Conservation (phyloP, 176 grass and related monocot species). For the Cocos nucifera region DNA sequence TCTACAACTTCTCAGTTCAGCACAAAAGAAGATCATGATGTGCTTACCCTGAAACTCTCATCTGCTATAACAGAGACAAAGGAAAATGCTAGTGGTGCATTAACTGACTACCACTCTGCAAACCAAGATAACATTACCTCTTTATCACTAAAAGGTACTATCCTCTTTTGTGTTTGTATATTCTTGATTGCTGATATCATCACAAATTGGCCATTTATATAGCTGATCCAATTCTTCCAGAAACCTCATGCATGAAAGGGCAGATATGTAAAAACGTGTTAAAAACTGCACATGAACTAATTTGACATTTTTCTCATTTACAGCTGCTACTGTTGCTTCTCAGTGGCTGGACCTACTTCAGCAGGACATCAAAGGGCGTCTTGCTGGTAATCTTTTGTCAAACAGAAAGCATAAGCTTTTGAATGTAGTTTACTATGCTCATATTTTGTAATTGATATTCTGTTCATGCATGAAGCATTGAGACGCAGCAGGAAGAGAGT, state of each 20-base stretch:
- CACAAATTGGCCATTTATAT: too few relatives aligned
- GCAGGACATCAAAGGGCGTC: constrained; percentile 86
- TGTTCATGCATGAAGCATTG: constrained; percentile 40
- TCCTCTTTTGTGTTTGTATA: too few relatives aligned
- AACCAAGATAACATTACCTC: constrained; percentile 53
- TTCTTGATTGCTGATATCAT: too few relatives aligned
- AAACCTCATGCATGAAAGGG: too few relatives aligned
- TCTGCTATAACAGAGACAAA: constrained; percentile 38
- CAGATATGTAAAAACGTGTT: not conserved
- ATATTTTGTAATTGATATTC: too few relatives aligned
- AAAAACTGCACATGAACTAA: not conserved
- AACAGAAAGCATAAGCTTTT: not conserved
- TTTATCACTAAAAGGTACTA: constrained; percentile 59
- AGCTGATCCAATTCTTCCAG: too few relatives aligned
- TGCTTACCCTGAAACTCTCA: constrained; percentile 55
- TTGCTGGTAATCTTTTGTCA: constrained; percentile 56
- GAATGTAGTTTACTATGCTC: too few relatives aligned
- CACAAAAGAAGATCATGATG: constrained; percentile 12
- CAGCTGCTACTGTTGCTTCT: constrained; percentile 81
- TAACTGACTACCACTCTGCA: constrained; percentile 37
- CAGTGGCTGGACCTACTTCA: constrained; percentile 92
- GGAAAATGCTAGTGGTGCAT: constrained; percentile 28
- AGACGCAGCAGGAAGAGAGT: constrained; percentile 68
- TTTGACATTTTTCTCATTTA: not conserved
- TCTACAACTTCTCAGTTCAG: constrained; percentile 1